These are phyloP conservation scores for Rhodamnia rubescens DNA, from an alignment of 345 rosid genomes.

Conservation along the genomic window DNA sequence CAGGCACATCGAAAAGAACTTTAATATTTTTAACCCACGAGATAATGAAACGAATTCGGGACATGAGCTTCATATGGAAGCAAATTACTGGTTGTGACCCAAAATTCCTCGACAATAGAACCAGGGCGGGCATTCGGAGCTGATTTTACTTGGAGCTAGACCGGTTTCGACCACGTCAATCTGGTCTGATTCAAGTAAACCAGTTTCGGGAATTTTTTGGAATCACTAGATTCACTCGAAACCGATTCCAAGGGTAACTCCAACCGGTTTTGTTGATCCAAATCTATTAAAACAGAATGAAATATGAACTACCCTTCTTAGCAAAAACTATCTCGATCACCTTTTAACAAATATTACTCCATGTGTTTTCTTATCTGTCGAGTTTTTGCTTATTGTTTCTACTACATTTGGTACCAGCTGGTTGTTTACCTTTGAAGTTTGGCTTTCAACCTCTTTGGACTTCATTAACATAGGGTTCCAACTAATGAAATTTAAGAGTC, in stretches of 20 bases:
- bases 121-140: background rate
- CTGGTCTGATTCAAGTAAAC: background rate
- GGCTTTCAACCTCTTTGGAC: background rate
- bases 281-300: background rate
- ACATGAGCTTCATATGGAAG: background rate
- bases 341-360: background rate
- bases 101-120: background rate
- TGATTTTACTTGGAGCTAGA: background rate
- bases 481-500: background rate
- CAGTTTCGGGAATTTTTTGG: background rate
- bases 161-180: background rate
- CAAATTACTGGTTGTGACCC: background rate
- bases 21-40: background rate
- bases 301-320: background rate
- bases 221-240: background rate
- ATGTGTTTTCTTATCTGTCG: background rate
- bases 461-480: too few species aligned
- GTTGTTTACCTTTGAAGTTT: background rate
- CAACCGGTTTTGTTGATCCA: background rate
- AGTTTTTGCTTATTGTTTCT: background rate
- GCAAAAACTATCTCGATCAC: background rate
- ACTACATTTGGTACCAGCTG: background rate
- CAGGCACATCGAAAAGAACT: background rate
- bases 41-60: background rate
- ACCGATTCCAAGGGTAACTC: background rate